A percentile compares a stretch with the other conserved stretches of the same genome.
Evolutionary conservation across 148 eudicot species (phyloP).

Genomic region (Diospyros lotus): DNA sequence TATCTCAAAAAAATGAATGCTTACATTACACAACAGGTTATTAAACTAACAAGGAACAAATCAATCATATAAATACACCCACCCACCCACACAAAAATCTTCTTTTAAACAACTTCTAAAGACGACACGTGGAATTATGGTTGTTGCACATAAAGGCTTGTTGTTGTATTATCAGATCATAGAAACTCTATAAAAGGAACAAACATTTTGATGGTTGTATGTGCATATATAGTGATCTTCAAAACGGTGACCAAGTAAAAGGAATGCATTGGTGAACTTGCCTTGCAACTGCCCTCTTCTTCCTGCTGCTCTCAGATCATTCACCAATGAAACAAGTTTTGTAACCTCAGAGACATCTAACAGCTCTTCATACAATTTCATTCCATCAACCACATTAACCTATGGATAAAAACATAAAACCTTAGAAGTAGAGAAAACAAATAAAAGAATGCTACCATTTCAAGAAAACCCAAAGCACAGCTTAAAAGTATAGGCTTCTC

Average conservation of each 20-base stretch:
- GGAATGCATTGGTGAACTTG: constrained; percentile 14
- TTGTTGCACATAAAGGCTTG: too few relatives aligned
- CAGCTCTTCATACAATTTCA: constrained; percentile 41
- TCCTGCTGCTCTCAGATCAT: constrained; percentile 53
- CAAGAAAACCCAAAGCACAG: background rate
- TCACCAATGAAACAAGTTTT: constrained; percentile 34
- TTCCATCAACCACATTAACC: constrained; percentile 50
- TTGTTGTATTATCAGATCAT: too few relatives aligned
- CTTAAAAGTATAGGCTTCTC: background rate
- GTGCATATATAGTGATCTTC: too few relatives aligned
- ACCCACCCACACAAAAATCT: too few relatives aligned
- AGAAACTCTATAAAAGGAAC: too few relatives aligned
- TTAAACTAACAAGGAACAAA: too few relatives aligned
- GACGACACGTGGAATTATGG: too few relatives aligned
- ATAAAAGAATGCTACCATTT: background rate
- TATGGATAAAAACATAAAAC: constrained; percentile 13
- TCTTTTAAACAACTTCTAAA: too few relatives aligned
- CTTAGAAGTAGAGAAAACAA: constrained; percentile 7
- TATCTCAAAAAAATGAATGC: too few relatives aligned
- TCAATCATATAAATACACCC: too few relatives aligned
- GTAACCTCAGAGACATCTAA: constrained; percentile 38
- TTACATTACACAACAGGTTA: too few relatives aligned
- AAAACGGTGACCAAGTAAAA: background rate
- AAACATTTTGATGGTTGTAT: too few relatives aligned
- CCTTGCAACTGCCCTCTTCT: constrained; percentile 49